These are phyloP conservation scores for Suillus variegatus DNA, from an alignment of 768 basidiomycete genomes.

Conservation along the genomic window DNA sequence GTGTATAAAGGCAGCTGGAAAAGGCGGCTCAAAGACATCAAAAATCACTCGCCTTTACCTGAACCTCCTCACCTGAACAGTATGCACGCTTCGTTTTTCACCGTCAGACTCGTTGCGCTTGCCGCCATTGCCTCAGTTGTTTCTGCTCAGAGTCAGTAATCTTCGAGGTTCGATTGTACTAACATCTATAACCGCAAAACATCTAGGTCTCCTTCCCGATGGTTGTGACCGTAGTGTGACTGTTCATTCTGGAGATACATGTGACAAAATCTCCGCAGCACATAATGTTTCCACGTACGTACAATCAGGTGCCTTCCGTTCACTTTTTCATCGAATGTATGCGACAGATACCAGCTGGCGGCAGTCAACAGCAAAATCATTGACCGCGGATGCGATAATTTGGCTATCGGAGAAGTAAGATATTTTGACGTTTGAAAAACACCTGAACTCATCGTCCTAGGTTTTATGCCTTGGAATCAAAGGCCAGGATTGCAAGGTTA, in stretches of 20 bases:
- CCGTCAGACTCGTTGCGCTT: constrained; percentile 17
- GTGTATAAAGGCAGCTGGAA: constrained; percentile 20
- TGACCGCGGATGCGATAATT: constrained; percentile 56
- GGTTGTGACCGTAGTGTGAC: constrained; percentile 55
- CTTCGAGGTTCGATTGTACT: neutral
- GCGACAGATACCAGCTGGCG: constrained; percentile 65
- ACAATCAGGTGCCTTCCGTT: neutral
- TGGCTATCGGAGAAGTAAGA: constrained; percentile 50
- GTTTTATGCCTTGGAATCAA: constrained; percentile 56
- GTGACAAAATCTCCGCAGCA: constrained; percentile 53
- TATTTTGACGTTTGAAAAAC: neutral
- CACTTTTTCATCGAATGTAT: neutral
- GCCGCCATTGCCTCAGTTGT: constrained; percentile 1
- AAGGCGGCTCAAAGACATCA: neutral
- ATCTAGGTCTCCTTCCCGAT: neutral
- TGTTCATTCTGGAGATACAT: constrained; percentile 54
- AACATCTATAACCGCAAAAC: neutral
- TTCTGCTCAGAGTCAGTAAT: constrained; percentile 21
- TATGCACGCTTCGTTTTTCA: constrained; percentile 23
- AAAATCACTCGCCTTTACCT: neutral
- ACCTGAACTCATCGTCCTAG: constrained; percentile 22
- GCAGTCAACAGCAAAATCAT: constrained; percentile 49
- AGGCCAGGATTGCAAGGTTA: constrained; percentile 58
- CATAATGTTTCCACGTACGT: constrained; percentile 50
- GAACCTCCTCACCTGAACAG: neutral